Conservation (phyloP, 2,329 filamentous ascomycete genomes). For the Diaporthe vaccinii region DNA sequence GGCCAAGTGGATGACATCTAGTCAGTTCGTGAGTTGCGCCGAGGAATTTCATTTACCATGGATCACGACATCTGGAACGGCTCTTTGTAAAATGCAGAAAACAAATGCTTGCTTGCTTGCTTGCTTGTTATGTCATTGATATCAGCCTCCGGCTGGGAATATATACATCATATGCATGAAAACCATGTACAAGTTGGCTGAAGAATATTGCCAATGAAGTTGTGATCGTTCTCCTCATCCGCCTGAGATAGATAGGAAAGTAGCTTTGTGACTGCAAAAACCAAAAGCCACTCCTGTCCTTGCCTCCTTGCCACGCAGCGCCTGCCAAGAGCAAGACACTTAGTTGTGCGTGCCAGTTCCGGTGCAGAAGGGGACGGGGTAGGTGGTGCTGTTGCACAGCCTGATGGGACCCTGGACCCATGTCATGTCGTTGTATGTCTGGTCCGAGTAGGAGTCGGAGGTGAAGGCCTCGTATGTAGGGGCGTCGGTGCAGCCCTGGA, state of each 20-base stretch:
- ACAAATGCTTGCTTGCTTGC: conserved; percentile 14
- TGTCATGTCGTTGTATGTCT: conserved; percentile 49
- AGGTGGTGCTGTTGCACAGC: conserved; percentile 52
- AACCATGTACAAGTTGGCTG: conserved; percentile 21
- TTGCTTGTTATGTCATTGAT: conserved; percentile 15
- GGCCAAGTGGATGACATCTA: neutral
- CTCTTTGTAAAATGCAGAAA: neutral
- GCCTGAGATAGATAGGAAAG: neutral
- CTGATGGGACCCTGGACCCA: conserved; percentile 57
- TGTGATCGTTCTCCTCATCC: conserved; percentile 10
- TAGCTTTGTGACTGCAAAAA: conserved; percentile 11
- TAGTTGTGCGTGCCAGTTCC: conserved; percentile 49
- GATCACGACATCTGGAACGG: neutral
- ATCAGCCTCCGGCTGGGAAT: conserved; percentile 11
- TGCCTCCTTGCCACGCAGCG: neutral
- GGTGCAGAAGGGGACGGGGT: conserved; percentile 54
- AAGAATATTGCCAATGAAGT: conserved; percentile 21
- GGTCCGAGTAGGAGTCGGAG: conserved; percentile 51
- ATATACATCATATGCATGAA: conserved; percentile 32
- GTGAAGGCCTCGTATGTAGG: conserved; percentile 47
- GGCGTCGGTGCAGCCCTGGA: conserved; percentile 51
- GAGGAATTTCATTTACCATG: neutral
- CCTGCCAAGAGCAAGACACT: neutral
- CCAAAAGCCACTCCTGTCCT: neutral
- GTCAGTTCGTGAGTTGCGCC: neutral